Percentiles rank a stretch among this genome's conserved stretches.
phyloP scores from a whole-genome alignment of 1,139 yeast species.

The Geotrichum fermentans region DNA sequence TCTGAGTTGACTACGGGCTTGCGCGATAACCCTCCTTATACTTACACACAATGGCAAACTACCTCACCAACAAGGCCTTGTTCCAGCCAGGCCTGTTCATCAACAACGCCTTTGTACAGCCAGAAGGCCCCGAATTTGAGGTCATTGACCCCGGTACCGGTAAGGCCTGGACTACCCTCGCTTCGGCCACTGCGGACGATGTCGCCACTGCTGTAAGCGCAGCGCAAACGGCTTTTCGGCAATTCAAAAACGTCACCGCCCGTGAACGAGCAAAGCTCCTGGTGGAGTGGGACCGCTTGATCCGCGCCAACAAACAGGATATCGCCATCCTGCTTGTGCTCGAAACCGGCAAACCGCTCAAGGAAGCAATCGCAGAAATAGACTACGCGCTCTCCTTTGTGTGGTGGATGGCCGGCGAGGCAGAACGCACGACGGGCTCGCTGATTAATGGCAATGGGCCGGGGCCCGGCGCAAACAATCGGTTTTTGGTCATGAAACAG shows the following conservation, averaged over 20 bases:
- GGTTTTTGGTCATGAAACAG: slow-evolving; percentile 41
- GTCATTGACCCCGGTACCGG: slow-evolving; percentile 45
- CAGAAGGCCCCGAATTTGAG: slow-evolving; percentile 23
- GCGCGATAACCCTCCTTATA: too few relatives aligned
- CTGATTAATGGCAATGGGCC: slow-evolving; percentile 60
- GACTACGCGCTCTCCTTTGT: slow-evolving; percentile 39
- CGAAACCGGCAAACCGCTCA: slow-evolving; percentile 61
- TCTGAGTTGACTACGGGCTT: too few relatives aligned
- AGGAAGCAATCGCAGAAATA: slow-evolving; percentile 40
- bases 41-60: not conserved
- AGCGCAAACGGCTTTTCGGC: slow-evolving; percentile 41
- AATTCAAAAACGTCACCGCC: slow-evolving; percentile 44
- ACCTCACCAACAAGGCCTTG: slow-evolving; percentile 8
- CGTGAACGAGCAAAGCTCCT: slow-evolving; percentile 48
- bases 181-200: slow-evolving; percentile 40
- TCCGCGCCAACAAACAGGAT: slow-evolving; percentile 47
- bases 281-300: slow-evolving; percentile 48
- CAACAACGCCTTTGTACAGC: slow-evolving; percentile 61
- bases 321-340: slow-evolving; percentile 57
- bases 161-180: slow-evolving; percentile 41
- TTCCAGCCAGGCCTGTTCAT: slow-evolving; percentile 74
- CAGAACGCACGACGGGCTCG: slow-evolving; percentile 45
- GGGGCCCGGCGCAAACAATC: slow-evolving; percentile 59
- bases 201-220: slow-evolving; percentile 41
- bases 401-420: slow-evolving; percentile 43